Base-by-base conservation (phyloP, 176 grass and related monocot genomes). In the Raddia guianensis region DNA sequence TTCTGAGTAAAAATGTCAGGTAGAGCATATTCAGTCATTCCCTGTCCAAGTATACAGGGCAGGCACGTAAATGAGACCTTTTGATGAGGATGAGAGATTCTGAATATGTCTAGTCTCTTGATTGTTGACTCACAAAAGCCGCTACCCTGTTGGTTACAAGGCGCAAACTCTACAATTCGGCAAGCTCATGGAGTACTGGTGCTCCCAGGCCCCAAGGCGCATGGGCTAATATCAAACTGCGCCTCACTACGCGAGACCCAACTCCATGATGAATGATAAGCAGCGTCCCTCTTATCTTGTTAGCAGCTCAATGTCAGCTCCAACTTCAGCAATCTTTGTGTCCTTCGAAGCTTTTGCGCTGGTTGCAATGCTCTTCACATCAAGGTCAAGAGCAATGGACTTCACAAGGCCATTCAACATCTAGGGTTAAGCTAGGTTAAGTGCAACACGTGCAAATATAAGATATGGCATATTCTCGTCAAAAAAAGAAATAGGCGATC, bases 371-470 rank as follows among this genome's bases (percentile, higher is more conserved):
- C 80, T 99, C 79, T 86, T 86, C 65, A 95, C 87, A 71, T 93
- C 97, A 14, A 99, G 90, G 72, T 95, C 93, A 10, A 99, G 84
- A n/a, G 97, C 93, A 73, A 99, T 93, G 50, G 93, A 82, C 83
- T 93, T 96, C 42, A 99, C 90, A 3, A 84, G 79, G 55, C 97
- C 97, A 76, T 88, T 87, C 59, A 91, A 73, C 97, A 99, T 99
- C 97, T 99, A 57, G 44, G 67, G 72, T 78, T 68, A 20, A 75
- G 45, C 49, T 68, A 72, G 66, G 66, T 96, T 63, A 99, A 93
- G 88, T 86, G 49, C 61, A 84, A 70, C 19, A 61, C 8, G 2
- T 78, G 33, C 18, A 51, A 80, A 37, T 56, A 71, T 49, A 72
- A 44, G 19, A 35, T 45, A 53, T 35, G 54, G 27, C 27, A 27